phyloP scores from a whole-genome alignment of 192 early-diverging fungal species.

The Jimgerdemannia flammicorona region DNA sequence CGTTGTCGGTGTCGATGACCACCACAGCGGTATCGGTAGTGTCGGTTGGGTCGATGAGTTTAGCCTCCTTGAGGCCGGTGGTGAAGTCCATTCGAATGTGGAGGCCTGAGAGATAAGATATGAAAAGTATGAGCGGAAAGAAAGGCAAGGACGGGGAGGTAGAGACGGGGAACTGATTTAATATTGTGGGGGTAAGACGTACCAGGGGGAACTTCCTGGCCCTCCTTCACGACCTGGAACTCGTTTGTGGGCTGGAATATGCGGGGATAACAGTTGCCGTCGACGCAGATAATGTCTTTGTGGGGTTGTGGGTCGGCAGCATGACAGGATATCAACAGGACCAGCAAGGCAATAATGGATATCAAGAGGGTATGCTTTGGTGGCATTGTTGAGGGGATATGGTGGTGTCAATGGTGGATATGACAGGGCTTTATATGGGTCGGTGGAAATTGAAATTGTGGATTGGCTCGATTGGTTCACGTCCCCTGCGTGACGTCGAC shows the following conservation, averaged over 20 bases:
- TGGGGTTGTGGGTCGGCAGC: background rate
- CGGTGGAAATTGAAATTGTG: no score
- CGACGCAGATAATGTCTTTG: conserved; percentile 20
- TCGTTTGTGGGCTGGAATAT: conserved; percentile 55
- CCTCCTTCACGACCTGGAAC: conserved; percentile 52
- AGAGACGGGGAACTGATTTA: background rate
- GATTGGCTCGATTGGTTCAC: no score
- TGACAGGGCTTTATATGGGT: no score
- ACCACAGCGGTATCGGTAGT: conserved; percentile 17
- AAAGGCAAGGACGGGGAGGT: background rate
- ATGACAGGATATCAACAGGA: background rate
- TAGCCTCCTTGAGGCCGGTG: conserved; percentile 52
- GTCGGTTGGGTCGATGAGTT: conserved; percentile 41
- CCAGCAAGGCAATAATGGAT: background rate
- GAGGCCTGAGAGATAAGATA: conserved; percentile 33
- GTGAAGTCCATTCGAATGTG: conserved; percentile 62
- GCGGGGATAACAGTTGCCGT: conserved; percentile 52
- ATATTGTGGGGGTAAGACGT: background rate
- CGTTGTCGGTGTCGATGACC: conserved; percentile 27
- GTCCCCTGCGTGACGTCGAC: no score
- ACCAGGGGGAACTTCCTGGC: conserved; percentile 58
- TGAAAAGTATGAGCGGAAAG: background rate
- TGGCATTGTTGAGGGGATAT: no score
- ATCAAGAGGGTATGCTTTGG: background rate
- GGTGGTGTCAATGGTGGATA: no score